phyloP scores from a whole-genome alignment of 192 early-diverging fungal genomes.

The Ramicandelaber brevisporus region DNA sequence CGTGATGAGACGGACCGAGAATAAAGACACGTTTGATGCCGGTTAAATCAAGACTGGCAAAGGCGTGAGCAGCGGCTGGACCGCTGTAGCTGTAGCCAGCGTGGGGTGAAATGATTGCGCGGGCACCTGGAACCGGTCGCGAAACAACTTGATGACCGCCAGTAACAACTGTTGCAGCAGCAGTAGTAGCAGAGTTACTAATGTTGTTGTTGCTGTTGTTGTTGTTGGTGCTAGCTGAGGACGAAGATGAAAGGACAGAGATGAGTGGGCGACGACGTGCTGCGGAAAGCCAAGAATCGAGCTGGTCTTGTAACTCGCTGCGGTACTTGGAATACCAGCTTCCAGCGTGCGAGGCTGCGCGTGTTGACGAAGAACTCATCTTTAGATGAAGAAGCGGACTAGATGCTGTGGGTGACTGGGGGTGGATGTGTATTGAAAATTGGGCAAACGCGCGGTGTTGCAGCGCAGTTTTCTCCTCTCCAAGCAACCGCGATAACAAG shows the following conservation, averaged over 20 bases:
- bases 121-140: constrained; percentile 16
- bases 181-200: constrained; percentile 1
- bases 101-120: constrained; percentile 63
- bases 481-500: no score
- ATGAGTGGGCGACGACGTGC: no score
- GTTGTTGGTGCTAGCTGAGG: constrained; percentile 6
- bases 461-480: no score
- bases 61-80: constrained; percentile 73
- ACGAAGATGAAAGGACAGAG: constrained; percentile 3
- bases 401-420: no score
- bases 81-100: constrained; percentile 82
- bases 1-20: constrained; percentile 82
- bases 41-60: constrained; percentile 33
- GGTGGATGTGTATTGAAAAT: no score
- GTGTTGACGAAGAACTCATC: no score
- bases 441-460: no score
- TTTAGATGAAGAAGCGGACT: no score
- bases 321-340: constrained; percentile 34
- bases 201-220: constrained; percentile 7
- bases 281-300: constrained; percentile 9
- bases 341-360: constrained; percentile 33
- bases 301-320: constrained; percentile 7
- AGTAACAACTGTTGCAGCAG: background rate
- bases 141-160: constrained; percentile 2
- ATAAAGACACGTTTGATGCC: constrained; percentile 57